Evolutionary conservation across 1,139 yeast genomes (phyloP).

Genomic region (Candida freyschussii): DNA sequence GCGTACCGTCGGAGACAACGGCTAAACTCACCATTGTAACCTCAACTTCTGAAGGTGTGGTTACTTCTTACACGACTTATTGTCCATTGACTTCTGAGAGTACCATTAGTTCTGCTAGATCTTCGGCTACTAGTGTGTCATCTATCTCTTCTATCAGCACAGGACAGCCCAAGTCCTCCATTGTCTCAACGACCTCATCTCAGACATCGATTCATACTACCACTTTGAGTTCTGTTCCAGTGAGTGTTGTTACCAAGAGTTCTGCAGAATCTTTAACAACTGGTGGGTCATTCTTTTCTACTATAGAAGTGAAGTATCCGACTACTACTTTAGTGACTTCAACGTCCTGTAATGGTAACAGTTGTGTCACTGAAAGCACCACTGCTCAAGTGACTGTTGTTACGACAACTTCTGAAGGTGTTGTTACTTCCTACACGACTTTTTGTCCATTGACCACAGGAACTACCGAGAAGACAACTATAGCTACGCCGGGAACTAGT

Average conservation of each 20-base stretch:
- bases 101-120: slow-evolving; percentile 1
- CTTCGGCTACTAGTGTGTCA: background rate
- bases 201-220: no score
- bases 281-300: no score
- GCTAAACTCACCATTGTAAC: slow-evolving; percentile 6
- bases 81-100: slow-evolving; percentile 25
- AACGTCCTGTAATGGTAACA: slow-evolving; percentile 1
- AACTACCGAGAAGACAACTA: background rate
- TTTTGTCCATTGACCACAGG: slow-evolving; percentile 28
- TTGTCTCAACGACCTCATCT: background rate
- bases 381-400: slow-evolving; percentile 7
- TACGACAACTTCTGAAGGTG: slow-evolving; percentile 15
- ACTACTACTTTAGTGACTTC: slow-evolving; percentile 2
- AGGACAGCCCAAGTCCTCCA: background rate
- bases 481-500: background rate
- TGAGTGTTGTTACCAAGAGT: no score
- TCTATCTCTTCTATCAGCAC: background rate
- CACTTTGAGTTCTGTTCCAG: no score
- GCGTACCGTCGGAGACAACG: slow-evolving; percentile 2
- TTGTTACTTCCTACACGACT: slow-evolving; percentile 30
- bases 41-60: slow-evolving; percentile 10
- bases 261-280: no score
- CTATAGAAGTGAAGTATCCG: no score
- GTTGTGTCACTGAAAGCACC: slow-evolving; percentile 1
- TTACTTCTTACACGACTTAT: slow-evolving; percentile 30